A percentile compares a stretch with the other conserved stretches of the same genome.
phyloP scores from a whole-genome alignment of 306 rosid genomes.

The Cicer arietinum region DNA sequence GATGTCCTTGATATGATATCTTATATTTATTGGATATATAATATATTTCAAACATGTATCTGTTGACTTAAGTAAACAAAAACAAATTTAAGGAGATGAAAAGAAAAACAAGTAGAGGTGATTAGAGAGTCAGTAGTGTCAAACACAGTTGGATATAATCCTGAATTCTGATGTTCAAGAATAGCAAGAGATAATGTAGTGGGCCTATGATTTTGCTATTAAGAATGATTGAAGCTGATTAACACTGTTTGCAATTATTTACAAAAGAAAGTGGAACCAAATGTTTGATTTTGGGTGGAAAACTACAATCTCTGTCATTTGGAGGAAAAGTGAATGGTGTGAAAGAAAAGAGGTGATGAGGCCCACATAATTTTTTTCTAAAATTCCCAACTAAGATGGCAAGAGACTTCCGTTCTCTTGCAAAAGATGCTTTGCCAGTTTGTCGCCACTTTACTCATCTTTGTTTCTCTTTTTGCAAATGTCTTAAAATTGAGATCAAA shows the following conservation, averaged over 20 bases:
- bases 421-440: neutral
- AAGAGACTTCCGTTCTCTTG: neutral
- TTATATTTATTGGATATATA: slow-evolving; percentile 28
- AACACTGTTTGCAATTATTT: slow-evolving; percentile 5
- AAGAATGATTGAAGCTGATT: slow-evolving; percentile 2
- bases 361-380: neutral
- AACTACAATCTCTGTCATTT: neutral
- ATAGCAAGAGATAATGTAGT: neutral
- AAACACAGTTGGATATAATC: slow-evolving; percentile 8
- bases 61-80: slow-evolving; percentile 21
- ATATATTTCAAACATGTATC: slow-evolving; percentile 19
- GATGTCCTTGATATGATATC: slow-evolving; percentile 22
- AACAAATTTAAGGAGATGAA: slow-evolving; percentile 7
- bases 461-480: neutral
- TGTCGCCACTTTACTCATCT: no score
- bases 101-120: slow-evolving; percentile 17
- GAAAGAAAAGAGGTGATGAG: neutral
- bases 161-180: neutral
- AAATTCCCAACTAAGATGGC: neutral
- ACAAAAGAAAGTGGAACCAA: neutral
- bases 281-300: slow-evolving; percentile 16
- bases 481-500: neutral
- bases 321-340: neutral
- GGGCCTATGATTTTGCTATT: slow-evolving; percentile 10
- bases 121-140: neutral